Percentiles rank a stretch among this genome's conserved stretches.
These are phyloP conservation scores for Cladosporium sp. DNA, from an alignment of 2,329 filamentous ascomycete genomes.

Conservation along the genomic window DNA sequence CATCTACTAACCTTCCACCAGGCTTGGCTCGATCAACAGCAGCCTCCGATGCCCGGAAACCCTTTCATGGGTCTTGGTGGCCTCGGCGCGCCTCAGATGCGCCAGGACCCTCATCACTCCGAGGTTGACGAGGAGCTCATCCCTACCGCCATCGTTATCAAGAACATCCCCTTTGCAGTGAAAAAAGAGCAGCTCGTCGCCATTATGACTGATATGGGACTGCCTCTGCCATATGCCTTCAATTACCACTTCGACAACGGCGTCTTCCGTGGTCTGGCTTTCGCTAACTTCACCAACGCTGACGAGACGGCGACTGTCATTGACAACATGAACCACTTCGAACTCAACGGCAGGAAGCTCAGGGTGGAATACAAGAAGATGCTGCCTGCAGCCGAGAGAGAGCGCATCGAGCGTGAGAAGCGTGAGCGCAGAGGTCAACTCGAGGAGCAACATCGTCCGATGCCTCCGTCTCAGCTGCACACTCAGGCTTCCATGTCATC, in stretches of 20 bases:
- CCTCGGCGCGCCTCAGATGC: slow-evolving; percentile 33
- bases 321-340: slow-evolving; percentile 89
- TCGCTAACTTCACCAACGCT: slow-evolving; percentile 95
- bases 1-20: slow-evolving; percentile 32
- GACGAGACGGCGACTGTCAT: slow-evolving; percentile 93
- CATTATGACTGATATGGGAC: slow-evolving; percentile 89
- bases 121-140: slow-evolving; percentile 81
- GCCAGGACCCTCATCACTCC: slow-evolving; percentile 44
- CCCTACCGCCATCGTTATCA: slow-evolving; percentile 96
- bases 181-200: slow-evolving; percentile 92
- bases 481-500: slow-evolving; percentile 85
- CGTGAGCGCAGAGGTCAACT: slow-evolving; percentile 91
- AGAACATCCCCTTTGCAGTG: slow-evolving; percentile 98
- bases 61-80: slow-evolving; percentile 41
- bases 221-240: slow-evolving; percentile 95
- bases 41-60: slow-evolving; percentile 39
- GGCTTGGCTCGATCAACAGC: slow-evolving; percentile 59
- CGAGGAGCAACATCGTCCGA: slow-evolving; percentile 89
- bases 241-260: slow-evolving; percentile 99
- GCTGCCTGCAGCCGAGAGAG: slow-evolving; percentile 88
- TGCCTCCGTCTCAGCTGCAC: slow-evolving; percentile 62
- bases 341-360: slow-evolving; percentile 89
- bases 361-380: slow-evolving; percentile 99
- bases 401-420: slow-evolving; percentile 96
- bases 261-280: slow-evolving; percentile 90